These are phyloP conservation scores for Leccinum pachyderme DNA, from an alignment of 1,284 basidiomycete species.

Conservation along the genomic window DNA sequence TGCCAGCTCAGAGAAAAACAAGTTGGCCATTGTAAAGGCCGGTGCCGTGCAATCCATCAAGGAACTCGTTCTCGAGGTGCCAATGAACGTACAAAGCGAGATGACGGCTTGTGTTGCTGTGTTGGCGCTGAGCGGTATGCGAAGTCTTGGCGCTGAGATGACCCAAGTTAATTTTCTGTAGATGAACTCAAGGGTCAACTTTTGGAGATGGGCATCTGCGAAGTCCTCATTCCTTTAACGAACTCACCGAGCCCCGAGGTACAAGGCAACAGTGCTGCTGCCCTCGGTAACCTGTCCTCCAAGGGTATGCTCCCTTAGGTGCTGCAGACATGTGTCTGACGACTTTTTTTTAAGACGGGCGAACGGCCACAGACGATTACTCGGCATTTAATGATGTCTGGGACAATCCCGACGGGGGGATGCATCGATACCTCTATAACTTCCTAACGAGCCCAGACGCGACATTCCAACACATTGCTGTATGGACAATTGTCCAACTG, in stretches of 20 bases:
- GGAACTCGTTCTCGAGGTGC: constrained; percentile 92
- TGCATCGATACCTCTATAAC: constrained; percentile 93
- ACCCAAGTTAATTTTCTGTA: constrained; percentile 33
- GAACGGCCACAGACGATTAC: constrained; percentile 88
- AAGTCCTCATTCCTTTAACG: constrained; percentile 95
- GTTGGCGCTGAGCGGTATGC: constrained; percentile 83
- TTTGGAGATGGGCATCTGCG: constrained; percentile 97
- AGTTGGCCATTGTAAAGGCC: constrained; percentile 96
- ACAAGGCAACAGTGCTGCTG: constrained; percentile 97
- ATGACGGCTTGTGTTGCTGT: constrained; percentile 99
- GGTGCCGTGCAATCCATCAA: constrained; percentile 99
- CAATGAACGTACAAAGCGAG: constrained; percentile 97
- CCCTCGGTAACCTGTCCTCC: constrained; percentile 95
- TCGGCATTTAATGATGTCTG: constrained; percentile 97
- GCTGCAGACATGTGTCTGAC: not conserved
- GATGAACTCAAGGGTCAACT: constrained; percentile 95
- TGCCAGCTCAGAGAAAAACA: constrained; percentile 98
- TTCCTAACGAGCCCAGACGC: constrained; percentile 94
- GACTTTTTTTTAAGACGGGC: constrained; percentile 51
- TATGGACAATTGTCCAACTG: constrained; percentile 98
- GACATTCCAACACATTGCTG: constrained; percentile 99
- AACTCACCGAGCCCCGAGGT: constrained; percentile 97
- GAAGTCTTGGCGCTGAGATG: not conserved
- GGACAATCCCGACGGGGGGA: constrained; percentile 96
- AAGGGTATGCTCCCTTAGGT: constrained; percentile 63